Conservation (phyloP, 495 filamentous ascomycete genomes). For the Xylaria grammica region DNA sequence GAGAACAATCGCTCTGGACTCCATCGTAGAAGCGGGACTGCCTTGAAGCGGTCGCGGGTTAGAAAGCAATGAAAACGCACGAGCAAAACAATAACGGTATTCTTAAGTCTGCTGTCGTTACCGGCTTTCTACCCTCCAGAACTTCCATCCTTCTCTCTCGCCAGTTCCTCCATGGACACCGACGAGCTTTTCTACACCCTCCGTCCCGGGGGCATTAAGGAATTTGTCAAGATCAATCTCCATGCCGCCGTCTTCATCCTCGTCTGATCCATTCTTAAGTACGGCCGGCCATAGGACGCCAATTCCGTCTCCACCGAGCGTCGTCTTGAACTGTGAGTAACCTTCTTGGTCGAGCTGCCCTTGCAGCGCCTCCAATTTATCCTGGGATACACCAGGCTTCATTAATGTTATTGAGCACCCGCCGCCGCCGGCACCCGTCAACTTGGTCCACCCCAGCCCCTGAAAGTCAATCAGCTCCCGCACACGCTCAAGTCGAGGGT, state of each 20-base stretch:
- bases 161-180: conserved; percentile 61
- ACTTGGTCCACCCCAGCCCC: conserved; percentile 94
- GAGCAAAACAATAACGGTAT: not conserved
- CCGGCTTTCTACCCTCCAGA: conserved; percentile 73
- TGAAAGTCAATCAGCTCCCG: conserved; percentile 87
- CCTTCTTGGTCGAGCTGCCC: conserved; percentile 71
- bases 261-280: conserved; percentile 71
- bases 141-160: conserved; percentile 87
- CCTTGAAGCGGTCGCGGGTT: not conserved
- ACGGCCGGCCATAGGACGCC: conserved; percentile 93
- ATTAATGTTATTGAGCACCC: conserved; percentile 93
- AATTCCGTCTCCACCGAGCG: conserved; percentile 87
- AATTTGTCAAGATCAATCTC: conserved; percentile 95
- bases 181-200: conserved; percentile 78
- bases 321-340: conserved; percentile 84
- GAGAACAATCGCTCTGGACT: not conserved
- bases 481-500: conserved; percentile 90
- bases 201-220: conserved; percentile 76
- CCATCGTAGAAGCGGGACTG: not conserved
- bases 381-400: conserved; percentile 59
- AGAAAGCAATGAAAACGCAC: conserved; percentile 1
- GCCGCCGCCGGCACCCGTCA: conserved; percentile 93
- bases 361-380: conserved; percentile 66
- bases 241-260: conserved; percentile 75
- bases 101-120: conserved; percentile 21